Conservation (phyloP, 2,329 filamentous ascomycete genomes). For the Fusarium buharicum region DNA sequence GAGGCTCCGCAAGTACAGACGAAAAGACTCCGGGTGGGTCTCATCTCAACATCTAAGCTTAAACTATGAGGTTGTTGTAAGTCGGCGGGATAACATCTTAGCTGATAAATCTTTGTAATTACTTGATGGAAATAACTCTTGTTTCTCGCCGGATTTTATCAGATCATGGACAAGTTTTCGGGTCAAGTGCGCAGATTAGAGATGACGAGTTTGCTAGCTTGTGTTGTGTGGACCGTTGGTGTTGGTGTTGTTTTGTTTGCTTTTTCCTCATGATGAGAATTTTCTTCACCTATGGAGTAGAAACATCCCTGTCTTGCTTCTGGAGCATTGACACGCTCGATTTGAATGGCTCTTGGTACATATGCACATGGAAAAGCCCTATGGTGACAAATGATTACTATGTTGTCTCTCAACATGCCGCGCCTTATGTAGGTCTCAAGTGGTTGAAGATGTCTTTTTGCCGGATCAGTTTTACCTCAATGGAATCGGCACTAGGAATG, state of each 20-base stretch:
- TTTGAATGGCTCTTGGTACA: neutral
- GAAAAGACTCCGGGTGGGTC: slow-evolving; percentile 28
- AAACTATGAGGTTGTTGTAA: neutral
- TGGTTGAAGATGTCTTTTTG: neutral
- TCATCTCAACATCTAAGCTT: neutral
- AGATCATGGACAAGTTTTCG: neutral
- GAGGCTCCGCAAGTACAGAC: slow-evolving; percentile 5
- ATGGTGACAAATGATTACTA: no score
- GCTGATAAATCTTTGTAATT: neutral
- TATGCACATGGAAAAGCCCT: no score
- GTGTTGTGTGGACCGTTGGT: slow-evolving; percentile 2
- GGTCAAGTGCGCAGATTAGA: slow-evolving; percentile 20
- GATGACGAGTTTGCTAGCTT: slow-evolving; percentile 1
- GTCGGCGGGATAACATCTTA: neutral
- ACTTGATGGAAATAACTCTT: neutral
- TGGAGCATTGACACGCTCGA: slow-evolving; percentile 30
- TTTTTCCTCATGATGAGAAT: slow-evolving; percentile 20
- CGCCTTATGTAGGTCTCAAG: slow-evolving; percentile 1
- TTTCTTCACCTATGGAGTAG: slow-evolving; percentile 1
- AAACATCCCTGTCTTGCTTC: slow-evolving; percentile 17
- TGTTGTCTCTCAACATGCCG: neutral
- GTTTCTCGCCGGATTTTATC: neutral
- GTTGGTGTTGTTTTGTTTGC: slow-evolving; percentile 15
- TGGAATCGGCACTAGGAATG: slow-evolving; percentile 11
- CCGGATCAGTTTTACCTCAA: slow-evolving; percentile 9